A percentile compares a stretch with the other conserved stretches of the same genome.
Evolutionary conservation across 306 rosid genomes (phyloP).

Genomic region (Fragaria nilgerrensis): DNA sequence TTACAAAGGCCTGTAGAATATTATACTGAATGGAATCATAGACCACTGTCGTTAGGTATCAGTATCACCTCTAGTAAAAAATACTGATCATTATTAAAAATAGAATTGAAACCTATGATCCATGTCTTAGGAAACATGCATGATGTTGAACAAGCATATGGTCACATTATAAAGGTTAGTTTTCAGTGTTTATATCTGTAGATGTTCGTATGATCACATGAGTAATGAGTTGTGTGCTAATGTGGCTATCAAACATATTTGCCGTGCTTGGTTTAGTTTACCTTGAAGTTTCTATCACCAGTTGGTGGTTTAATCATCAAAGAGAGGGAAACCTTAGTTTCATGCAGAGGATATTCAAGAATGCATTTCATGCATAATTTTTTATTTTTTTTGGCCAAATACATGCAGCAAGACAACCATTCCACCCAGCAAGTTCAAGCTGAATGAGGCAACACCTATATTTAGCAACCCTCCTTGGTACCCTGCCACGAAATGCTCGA

Average conservation of each 20-base stretch:
- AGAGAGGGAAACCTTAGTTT: neutral
- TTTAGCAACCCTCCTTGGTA: neutral
- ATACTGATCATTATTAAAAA: neutral
- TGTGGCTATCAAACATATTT: neutral
- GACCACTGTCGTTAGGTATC: neutral
- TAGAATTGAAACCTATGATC: neutral
- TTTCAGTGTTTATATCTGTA: neutral
- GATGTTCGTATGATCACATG: neutral
- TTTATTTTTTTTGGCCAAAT: neutral
- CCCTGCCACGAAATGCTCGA: neutral
- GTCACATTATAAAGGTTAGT: neutral
- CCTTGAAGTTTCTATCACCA: neutral
- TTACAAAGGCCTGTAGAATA: neutral
- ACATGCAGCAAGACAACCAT: neutral
- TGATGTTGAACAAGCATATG: neutral
- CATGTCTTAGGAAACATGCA: neutral
- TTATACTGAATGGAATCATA: neutral
- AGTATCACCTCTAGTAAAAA: neutral
- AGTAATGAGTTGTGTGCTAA: neutral
- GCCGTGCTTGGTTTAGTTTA: neutral
- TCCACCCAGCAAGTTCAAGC: neutral
- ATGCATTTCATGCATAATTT: neutral
- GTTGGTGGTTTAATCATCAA: neutral
- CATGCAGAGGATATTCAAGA: neutral
- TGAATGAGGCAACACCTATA: neutral